Conservation (phyloP, 306 rosid genomes). For the Senna siamea region DNA sequence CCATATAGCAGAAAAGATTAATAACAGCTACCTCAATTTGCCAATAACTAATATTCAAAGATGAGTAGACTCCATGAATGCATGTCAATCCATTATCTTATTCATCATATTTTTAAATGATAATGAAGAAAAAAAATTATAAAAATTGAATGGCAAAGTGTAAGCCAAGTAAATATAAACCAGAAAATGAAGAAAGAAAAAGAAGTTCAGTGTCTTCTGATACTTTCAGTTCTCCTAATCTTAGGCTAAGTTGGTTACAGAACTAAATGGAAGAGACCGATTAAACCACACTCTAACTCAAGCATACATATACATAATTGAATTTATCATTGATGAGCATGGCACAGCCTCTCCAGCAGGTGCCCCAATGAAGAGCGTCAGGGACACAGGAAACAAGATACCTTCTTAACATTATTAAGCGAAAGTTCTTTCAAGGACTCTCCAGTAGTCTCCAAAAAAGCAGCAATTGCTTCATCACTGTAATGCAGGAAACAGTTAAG, state of each 20-base stretch:
- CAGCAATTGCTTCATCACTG: slow-evolving; percentile 92
- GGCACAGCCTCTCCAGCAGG: slow-evolving; percentile 29
- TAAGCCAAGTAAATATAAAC: background rate
- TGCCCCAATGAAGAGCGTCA: no score
- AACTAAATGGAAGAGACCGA: background rate
- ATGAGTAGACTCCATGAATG: background rate
- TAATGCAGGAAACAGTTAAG: slow-evolving; percentile 24
- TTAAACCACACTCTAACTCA: background rate
- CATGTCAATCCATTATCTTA: background rate
- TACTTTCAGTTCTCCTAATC: slow-evolving; percentile 4
- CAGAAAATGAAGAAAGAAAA: background rate
- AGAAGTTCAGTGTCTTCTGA: background rate
- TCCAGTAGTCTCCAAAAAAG: slow-evolving; percentile 76
- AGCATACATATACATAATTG: background rate
- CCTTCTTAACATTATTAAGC: slow-evolving; percentile 75
- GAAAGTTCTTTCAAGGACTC: slow-evolving; percentile 67
- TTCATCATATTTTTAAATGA: background rate
- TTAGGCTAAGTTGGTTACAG: slow-evolving; percentile 18
- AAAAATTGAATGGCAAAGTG: background rate
- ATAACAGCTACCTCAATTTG: slow-evolving; percentile 1
- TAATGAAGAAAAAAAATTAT: background rate
- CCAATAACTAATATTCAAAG: slow-evolving; percentile 19
- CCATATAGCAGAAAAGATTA: slow-evolving; percentile 29
- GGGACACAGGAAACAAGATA: slow-evolving; percentile 38
- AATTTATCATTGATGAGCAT: slow-evolving; percentile 18